Evolutionary conservation across 257 asterid species (phyloP), one percentile per base, ranked within the genome.

Genomic region (Gynochthodes officinalis): DNA sequence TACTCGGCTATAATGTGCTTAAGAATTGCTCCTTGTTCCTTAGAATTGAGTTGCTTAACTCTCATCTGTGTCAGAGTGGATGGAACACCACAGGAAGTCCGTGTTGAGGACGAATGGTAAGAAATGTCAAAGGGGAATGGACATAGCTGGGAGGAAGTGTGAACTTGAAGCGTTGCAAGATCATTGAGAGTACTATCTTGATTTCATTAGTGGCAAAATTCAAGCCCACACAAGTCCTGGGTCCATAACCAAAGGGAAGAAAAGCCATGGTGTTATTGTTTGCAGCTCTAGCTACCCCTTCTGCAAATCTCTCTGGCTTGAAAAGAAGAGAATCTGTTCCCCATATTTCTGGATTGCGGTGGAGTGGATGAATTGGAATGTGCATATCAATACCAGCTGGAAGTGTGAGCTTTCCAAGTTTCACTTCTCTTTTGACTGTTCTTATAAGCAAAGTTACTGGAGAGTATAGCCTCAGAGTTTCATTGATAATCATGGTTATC

Each of bases 291-390:
- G 80, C 70, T 13, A 77, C 71, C 46, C 84, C 84, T 32, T 77
- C 72, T 28, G 75, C 66, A 60, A 73, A 77, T 70, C 80, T 74
- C 16, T 81, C 84, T 35, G 77, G 84, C 43, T 75, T 81, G 71
- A 70, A 81, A 5, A 46, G 46, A 40, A 50, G 69, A 0, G 73
- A 73, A 49, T 77, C 82, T 39, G 39, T 30, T 27, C 82, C 82
- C 82, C 79, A 81, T 32, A 77, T 37, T 19, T 71, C 57, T 14
- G 53, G 53, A 35, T 58, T 61, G 35, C 54, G 64, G 49, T 78
- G 79, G 5, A 70, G 49, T 57, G 73, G 55, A 1, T 55, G 23
- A 40, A 44, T 25, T 63, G 81, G 84, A 63, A 80, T 65, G 5
- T 23, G 21, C 33, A 80, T 7, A 0, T 70, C 66, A 19, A 59